Evolutionary conservation across 805 yeast species (phyloP).

Genomic region (Zygoascus flipseniorum): DNA sequence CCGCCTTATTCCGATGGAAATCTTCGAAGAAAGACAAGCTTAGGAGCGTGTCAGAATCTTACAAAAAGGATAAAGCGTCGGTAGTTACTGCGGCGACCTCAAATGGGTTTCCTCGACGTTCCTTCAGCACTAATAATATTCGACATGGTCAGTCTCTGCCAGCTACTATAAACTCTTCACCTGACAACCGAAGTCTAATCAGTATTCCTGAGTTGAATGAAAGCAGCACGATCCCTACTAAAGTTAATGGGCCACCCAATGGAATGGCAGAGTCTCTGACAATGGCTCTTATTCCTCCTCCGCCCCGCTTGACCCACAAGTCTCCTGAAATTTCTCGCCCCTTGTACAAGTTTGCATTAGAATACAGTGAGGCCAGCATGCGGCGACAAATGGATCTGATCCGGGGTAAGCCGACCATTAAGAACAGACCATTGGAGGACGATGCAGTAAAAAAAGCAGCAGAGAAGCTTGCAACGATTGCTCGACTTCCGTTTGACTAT

Average conservation of each 20-base stretch:
- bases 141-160: background rate
- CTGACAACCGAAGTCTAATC: background rate
- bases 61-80: background rate
- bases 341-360: constrained; percentile 22
- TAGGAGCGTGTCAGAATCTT: background rate
- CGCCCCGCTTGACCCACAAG: constrained; percentile 22
- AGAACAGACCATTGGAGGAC: background rate
- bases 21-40: background rate
- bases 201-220: background rate
- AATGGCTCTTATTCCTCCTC: constrained; percentile 21
- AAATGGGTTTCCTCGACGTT: background rate
- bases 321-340: constrained; percentile 26
- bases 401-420: background rate
- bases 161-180: background rate
- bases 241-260: too few relatives aligned
- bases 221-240: background rate
- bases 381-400: constrained; percentile 12
- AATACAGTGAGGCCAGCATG: constrained; percentile 11
- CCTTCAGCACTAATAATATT: background rate
- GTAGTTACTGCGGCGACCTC: background rate
- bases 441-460: background rate
- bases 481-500: constrained; percentile 16
- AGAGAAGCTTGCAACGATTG: constrained; percentile 1
- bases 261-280: constrained; percentile 10
- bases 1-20: background rate